Base-by-base conservation (phyloP, 106 monocot species). In the Amphibolis antarctica region DNA sequence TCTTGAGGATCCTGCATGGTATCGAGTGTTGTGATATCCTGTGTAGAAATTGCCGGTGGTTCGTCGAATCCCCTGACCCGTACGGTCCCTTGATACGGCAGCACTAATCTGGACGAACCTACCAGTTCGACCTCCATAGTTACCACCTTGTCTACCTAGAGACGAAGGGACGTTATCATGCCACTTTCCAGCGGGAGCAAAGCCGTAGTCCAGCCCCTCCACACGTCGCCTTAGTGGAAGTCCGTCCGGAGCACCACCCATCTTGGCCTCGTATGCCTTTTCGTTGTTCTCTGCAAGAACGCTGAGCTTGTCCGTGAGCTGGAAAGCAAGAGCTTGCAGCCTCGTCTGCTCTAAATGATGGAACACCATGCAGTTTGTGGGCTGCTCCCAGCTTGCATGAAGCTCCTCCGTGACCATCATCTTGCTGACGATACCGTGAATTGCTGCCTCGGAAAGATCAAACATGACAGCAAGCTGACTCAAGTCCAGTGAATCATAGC, bases 331-430 rank as follows among this genome's bases (percentile, higher is more conserved):
- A 4, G 84, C 78, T 58, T 96, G 94, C 49, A 96, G 74, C 65
- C 94, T 76, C 5, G 70, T 79, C 29, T 81, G 84, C 73, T 86
- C 84, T 18, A 89, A 81, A 50, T 80, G 78, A 60, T 89, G 83
- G 71, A 94, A 94, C 18, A 86, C 77, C 17, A 94, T 66, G 68
- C 94, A 89, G 46, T 52, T 70, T 0, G 83, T 82, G 0, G 94
- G 94, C 65, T 96, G 86, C 64, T 96, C 78, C 94, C 89, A 96
- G 68, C 89, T 89, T 6, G 94, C 94, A 28, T 86, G 83, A 9
- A 96, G 76, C 77, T 89, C 94, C 45, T 96, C 86, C 3, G 52
- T 66, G 50, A 82, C 75, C 77, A 96, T 96, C 94, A 96, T 89
- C 77, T 86, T 96, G 77, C 94, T 84, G 11, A 76, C 79, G 19